A percentile compares a stretch with the other conserved stretches of the same genome.
Conservation (phyloP, 495 filamentous ascomycete species). For the Glonium stellatum region DNA sequence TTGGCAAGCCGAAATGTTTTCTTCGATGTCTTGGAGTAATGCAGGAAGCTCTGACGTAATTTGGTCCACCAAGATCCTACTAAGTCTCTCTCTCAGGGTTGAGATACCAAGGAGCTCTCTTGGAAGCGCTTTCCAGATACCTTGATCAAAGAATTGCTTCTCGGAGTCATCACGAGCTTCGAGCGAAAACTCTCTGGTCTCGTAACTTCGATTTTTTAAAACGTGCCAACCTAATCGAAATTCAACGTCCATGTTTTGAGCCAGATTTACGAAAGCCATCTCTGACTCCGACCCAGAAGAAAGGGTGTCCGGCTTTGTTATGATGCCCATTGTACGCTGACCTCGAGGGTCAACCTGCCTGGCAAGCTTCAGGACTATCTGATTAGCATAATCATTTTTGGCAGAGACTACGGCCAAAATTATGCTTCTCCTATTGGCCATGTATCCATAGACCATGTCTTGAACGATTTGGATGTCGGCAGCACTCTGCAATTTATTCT, state of each 20-base stretch:
- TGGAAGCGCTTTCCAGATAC: neutral
- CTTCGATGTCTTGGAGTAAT: neutral
- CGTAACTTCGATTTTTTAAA: neutral
- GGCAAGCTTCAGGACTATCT: neutral
- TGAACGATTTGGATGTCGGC: neutral
- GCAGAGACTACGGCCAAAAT: neutral
- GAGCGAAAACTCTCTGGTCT: neutral
- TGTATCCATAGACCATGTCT: neutral
- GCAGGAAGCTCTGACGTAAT: neutral
- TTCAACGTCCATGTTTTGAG: neutral
- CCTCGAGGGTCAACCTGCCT: neutral
- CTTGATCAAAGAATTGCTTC: neutral
- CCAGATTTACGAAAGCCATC: neutral
- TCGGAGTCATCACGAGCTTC: neutral
- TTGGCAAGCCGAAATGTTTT: neutral
- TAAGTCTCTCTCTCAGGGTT: neutral
- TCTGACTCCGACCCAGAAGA: neutral
- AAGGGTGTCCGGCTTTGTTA: neutral
- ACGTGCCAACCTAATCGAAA: neutral
- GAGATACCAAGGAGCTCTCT: neutral
- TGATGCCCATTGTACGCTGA: neutral
- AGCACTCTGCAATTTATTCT: neutral
- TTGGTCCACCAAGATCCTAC: neutral
- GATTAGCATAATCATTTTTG: neutral
- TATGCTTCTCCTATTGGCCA: neutral